Percentiles rank a stretch among this genome's conserved stretches.
These are phyloP conservation scores for Aspergillus campestris DNA, from an alignment of 495 filamentous ascomycete genomes.

Conservation along the genomic window DNA sequence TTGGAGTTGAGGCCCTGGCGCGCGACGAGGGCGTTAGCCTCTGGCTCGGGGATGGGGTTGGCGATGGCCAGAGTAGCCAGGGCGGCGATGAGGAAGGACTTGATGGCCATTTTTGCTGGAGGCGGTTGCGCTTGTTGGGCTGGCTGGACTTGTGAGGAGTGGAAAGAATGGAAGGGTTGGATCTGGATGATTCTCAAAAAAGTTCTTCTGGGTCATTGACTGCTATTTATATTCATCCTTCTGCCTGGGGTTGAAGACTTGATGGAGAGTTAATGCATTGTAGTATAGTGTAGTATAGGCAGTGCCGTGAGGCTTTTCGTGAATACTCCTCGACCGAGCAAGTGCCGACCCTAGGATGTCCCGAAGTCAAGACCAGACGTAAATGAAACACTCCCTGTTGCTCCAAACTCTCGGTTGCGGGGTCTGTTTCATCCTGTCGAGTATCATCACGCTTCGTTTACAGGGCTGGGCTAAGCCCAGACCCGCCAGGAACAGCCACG, in stretches of 20 bases:
- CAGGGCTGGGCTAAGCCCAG: no score
- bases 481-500: no score
- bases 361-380: neutral
- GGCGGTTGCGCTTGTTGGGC: neutral
- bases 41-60: constrained; percentile 6
- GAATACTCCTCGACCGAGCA: neutral
- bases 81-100: constrained; percentile 8
- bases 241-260: no score
- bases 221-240: no score
- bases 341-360: neutral
- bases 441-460: no score
- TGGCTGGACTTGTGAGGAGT: neutral
- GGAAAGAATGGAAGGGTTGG: no score
- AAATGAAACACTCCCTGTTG: no score
- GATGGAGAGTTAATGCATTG: no score
- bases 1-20: constrained; percentile 17
- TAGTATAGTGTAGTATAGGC: neutral
- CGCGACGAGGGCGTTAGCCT: constrained; percentile 1
- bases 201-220: no score
- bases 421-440: no score
- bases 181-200: no score
- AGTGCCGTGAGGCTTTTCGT: neutral
- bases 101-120: constrained; percentile 5
- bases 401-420: no score
- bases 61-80: constrained; percentile 13